These are phyloP conservation scores for Wakefieldia striispora DNA, from an alignment of 768 basidiomycete species.

Conservation along the genomic window DNA sequence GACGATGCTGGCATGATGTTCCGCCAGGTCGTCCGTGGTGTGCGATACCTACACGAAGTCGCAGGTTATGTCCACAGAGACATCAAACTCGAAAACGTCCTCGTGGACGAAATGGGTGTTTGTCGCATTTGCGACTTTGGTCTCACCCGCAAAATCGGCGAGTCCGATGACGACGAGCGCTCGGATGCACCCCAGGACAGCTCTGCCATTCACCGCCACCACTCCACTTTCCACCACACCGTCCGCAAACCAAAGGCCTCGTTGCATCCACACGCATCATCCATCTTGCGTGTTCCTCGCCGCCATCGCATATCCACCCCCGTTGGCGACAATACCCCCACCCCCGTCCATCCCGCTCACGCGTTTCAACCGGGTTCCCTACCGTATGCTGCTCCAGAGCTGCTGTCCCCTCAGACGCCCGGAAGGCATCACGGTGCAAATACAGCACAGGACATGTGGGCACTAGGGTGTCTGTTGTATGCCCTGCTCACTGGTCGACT, in stretches of 20 bases:
- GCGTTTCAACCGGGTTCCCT: conserved; percentile 78
- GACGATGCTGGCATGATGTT: conserved; percentile 86
- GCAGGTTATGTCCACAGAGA: conserved; percentile 86
- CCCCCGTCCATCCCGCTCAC: conserved; percentile 33
- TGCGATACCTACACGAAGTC: conserved; percentile 79
- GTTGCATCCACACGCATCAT: conserved; percentile 14
- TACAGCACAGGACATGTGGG: conserved; percentile 94
- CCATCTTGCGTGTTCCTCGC: conserved; percentile 34
- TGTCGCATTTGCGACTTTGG: conserved; percentile 88
- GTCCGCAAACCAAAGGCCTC: conserved; percentile 24
- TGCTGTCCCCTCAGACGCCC: conserved; percentile 60
- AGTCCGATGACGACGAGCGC: conserved; percentile 38
- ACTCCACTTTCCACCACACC: conserved; percentile 28
- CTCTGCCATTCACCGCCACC: conserved; percentile 20
- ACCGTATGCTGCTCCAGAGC: conserved; percentile 88
- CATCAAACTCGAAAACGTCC: conserved; percentile 95
- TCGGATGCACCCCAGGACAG: conserved; percentile 5
- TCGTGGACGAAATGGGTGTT: conserved; percentile 85
- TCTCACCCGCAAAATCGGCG: conserved; percentile 66
- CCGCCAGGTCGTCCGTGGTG: conserved; percentile 77
- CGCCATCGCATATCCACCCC: conserved; percentile 52
- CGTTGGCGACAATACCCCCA: conserved; percentile 28
- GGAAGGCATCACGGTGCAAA: conserved; percentile 35
- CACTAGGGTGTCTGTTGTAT: conserved; percentile 87
- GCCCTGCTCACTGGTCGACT: conserved; percentile 80